Conservation (phyloP, 1,139 yeast genomes). For the Taphrina communis region DNA sequence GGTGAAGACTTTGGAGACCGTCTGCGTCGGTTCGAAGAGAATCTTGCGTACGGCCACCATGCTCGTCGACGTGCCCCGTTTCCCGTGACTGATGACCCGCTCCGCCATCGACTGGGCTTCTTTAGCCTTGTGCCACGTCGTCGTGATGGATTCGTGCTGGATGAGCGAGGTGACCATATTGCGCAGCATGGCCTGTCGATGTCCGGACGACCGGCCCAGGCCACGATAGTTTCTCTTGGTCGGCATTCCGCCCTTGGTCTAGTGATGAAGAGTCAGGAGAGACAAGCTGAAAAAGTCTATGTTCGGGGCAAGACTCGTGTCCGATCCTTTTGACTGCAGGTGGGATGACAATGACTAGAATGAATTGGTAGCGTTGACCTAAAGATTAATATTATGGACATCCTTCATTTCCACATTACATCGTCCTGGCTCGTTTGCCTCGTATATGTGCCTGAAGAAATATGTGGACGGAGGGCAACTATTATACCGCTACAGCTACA, state of each 20-base stretch:
- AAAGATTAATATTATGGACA: no score
- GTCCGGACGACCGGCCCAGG: constrained; percentile 40
- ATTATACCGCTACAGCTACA: neutral
- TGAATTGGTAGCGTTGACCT: no score
- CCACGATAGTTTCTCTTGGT: constrained; percentile 36
- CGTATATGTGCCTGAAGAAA: constrained; percentile 15
- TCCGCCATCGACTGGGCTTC: constrained; percentile 66
- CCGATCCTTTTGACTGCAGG: no score
- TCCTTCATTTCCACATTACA: constrained; percentile 10
- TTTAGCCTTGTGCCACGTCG: constrained; percentile 75
- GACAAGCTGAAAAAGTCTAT: no score
- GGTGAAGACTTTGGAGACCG: constrained; percentile 66
- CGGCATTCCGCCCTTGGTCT: constrained; percentile 20
- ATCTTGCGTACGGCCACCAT: constrained; percentile 39
- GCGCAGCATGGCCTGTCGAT: constrained; percentile 52
- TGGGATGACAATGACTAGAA: no score
- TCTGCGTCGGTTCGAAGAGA: constrained; percentile 56
- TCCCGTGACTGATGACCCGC: constrained; percentile 61
- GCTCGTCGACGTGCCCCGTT: constrained; percentile 44
- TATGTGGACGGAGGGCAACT: constrained; percentile 10
- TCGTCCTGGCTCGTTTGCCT: neutral
- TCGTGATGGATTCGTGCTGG: constrained; percentile 69
- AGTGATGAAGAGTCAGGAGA: neutral
- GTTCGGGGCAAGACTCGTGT: no score
- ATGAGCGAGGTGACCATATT: constrained; percentile 70